phyloP scores from a whole-genome alignment of 495 filamentous ascomycete species.

The Tuber brumale region DNA sequence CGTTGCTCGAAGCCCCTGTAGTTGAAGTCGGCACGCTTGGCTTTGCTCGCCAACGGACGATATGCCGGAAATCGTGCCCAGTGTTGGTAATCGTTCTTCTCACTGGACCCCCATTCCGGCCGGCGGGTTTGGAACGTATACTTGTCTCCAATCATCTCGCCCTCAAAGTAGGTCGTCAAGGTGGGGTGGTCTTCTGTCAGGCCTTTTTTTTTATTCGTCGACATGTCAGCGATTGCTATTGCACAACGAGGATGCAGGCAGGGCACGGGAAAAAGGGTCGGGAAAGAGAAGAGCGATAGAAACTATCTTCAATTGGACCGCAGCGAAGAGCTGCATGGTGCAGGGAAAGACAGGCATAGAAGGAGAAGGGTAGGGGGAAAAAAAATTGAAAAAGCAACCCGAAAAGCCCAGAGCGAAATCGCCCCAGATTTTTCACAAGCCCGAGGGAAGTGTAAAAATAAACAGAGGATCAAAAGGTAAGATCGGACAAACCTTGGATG shows the following conservation, averaged over 20 bases:
- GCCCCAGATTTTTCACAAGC: neutral
- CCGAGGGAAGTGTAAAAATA: conserved; percentile 2
- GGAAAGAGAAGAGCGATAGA: conserved; percentile 4
- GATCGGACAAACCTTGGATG: conserved; percentile 69
- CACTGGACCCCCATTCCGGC: conserved; percentile 81
- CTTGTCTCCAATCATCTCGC: conserved; percentile 93
- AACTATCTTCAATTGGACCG: conserved; percentile 24
- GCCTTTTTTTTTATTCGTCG: conserved; percentile 50
- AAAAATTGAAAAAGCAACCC: conserved; percentile 1
- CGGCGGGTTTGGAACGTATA: conserved; percentile 89
- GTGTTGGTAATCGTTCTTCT: conserved; percentile 87
- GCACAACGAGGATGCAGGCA: neutral
- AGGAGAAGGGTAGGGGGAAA: neutral
- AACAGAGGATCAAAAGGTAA: neutral
- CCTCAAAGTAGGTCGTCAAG: conserved; percentile 95
- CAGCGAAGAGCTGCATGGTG: conserved; percentile 3
- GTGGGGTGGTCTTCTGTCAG: conserved; percentile 93
- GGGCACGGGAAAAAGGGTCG: neutral
- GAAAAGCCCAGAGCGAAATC: neutral
- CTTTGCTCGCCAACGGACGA: conserved; percentile 63
- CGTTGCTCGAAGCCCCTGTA: conserved; percentile 69
- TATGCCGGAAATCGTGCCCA: conserved; percentile 88
- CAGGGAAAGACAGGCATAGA: neutral
- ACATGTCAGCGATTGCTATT: conserved; percentile 12
- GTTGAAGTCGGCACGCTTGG: conserved; percentile 54